A percentile compares a stretch with the other conserved stretches of the same genome.
Evolutionary conservation across 2,329 filamentous ascomycete genomes (phyloP).

Genomic region (Myriosclerotinia duriaeana): DNA sequence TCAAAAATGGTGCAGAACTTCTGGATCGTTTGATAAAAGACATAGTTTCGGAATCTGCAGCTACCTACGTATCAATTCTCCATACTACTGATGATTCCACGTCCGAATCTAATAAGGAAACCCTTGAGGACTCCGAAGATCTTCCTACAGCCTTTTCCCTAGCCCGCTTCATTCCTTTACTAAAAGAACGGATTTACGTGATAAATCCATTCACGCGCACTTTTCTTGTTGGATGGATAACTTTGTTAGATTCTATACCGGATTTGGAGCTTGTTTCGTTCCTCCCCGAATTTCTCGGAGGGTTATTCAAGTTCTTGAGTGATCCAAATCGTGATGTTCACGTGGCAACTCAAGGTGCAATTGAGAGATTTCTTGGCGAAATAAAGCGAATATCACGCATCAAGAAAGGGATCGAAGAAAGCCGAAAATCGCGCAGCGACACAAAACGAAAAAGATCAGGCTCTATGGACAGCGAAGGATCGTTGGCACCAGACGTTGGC

Average conservation of each 20-base stretch:
- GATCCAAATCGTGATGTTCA: slow-evolving; percentile 94
- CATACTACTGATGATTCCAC: slow-evolving; percentile 59
- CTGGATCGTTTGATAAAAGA: slow-evolving; percentile 94
- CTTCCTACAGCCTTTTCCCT: slow-evolving; percentile 89
- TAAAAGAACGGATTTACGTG: slow-evolving; percentile 92
- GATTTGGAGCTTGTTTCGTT: slow-evolving; percentile 93
- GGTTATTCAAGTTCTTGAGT: slow-evolving; percentile 86
- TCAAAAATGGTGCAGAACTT: slow-evolving; percentile 96
- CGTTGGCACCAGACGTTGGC: slow-evolving; percentile 47
- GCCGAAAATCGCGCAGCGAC: slow-evolving; percentile 63
- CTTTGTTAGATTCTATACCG: slow-evolving; percentile 89
- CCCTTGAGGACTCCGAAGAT: slow-evolving; percentile 46
- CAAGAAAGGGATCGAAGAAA: slow-evolving; percentile 89
- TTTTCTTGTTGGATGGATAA: slow-evolving; percentile 96
- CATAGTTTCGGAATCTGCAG: slow-evolving; percentile 91
- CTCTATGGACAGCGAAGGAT: slow-evolving; percentile 64
- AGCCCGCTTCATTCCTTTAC: slow-evolving; percentile 82
- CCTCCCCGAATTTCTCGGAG: slow-evolving; percentile 85
- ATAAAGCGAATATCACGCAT: slow-evolving; percentile 92
- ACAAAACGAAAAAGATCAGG: slow-evolving; percentile 68
- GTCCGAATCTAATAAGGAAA: slow-evolving; percentile 49
- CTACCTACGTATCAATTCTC: slow-evolving; percentile 89
- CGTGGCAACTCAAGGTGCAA: slow-evolving; percentile 80
- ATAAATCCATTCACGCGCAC: slow-evolving; percentile 92
- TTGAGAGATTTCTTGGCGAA: slow-evolving; percentile 88